Conservation (phyloP, 306 rosid genomes). For the Adenanthera pavonina region DNA sequence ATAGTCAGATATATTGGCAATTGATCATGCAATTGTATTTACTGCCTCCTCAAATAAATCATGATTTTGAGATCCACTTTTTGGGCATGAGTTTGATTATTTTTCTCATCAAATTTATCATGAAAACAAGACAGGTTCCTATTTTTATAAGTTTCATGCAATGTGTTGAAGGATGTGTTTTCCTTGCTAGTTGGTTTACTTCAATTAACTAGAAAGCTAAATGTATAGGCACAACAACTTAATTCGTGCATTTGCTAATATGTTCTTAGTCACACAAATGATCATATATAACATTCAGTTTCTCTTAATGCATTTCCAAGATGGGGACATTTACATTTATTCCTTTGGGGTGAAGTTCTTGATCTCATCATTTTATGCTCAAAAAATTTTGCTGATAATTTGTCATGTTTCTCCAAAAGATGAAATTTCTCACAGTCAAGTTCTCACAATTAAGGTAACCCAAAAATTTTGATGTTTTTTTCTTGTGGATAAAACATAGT, state of each 20-base stretch:
- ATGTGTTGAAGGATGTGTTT: conserved; percentile 14
- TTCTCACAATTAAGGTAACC: no score
- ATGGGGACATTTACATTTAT: not conserved
- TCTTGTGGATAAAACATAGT: no score
- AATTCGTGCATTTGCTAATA: conserved; percentile 7
- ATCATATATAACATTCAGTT: not conserved
- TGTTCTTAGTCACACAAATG: not conserved
- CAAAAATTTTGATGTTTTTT: no score
- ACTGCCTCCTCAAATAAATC: not conserved
- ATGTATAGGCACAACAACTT: conserved; percentile 25
- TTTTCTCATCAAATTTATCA: conserved; percentile 14
- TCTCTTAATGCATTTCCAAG: conserved; percentile 1
- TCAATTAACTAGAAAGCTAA: conserved; percentile 18
- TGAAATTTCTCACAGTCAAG: no score
- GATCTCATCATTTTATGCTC: conserved; percentile 25
- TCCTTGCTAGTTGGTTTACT: not conserved
- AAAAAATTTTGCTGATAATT: conserved; percentile 8
- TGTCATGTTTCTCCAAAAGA: conserved; percentile 76
- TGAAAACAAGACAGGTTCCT: not conserved
- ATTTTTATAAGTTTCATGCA: conserved; percentile 6
- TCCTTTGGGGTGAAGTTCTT: conserved; percentile 31
- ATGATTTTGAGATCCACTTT: conserved; percentile 1
- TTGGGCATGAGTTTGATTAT: conserved; percentile 10
- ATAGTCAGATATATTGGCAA: not conserved
- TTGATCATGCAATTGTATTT: conserved; percentile 7